These are phyloP conservation scores for Ophiocordyceps camponoti-leonardi DNA, from an alignment of 2,329 filamentous ascomycete species.

Conservation along the genomic window DNA sequence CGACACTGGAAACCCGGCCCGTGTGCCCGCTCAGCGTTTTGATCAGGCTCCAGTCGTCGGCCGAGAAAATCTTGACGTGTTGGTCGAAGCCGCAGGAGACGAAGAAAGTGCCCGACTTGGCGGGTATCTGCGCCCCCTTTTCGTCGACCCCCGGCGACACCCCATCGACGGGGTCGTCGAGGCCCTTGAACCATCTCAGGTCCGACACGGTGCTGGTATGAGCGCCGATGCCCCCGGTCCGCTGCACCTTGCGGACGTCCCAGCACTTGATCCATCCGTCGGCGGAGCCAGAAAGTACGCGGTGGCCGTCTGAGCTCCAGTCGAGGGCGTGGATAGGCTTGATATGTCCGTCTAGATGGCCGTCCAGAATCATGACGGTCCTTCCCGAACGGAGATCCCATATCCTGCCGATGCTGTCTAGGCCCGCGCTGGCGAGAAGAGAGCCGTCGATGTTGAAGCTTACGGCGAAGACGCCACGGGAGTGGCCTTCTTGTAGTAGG, in stretches of 20 bases:
- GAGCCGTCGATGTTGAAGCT: constrained; percentile 86
- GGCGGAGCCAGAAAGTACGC: constrained; percentile 80
- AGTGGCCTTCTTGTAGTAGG: constrained; percentile 84
- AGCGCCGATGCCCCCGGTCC: constrained; percentile 71
- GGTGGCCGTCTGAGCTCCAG: constrained; percentile 80
- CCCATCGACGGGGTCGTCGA: constrained; percentile 53
- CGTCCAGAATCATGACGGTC: constrained; percentile 90
- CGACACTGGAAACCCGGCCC: constrained; percentile 78
- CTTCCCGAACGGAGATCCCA: constrained; percentile 90
- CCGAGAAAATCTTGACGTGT: constrained; percentile 88
- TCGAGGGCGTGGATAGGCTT: constrained; percentile 86
- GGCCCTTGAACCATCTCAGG: constrained; percentile 81
- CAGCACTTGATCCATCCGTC: constrained; percentile 97
- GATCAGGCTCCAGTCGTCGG: constrained; percentile 85
- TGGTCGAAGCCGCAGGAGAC: constrained; percentile 85
- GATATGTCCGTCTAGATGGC: constrained; percentile 64
- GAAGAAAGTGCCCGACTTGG: constrained; percentile 82
- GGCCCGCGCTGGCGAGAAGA: constrained; percentile 74
- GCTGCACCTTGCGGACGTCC: constrained; percentile 82
- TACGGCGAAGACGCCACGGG: constrained; percentile 78
- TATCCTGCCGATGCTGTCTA: constrained; percentile 86
- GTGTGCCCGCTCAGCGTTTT: constrained; percentile 83
- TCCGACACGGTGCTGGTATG: constrained; percentile 87
- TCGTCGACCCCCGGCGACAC: constrained; percentile 42
- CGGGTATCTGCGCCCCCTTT: constrained; percentile 51